Conservation (phyloP, 164 flowering plant genomes). For the grape (Vitis vinifera) region DNA sequence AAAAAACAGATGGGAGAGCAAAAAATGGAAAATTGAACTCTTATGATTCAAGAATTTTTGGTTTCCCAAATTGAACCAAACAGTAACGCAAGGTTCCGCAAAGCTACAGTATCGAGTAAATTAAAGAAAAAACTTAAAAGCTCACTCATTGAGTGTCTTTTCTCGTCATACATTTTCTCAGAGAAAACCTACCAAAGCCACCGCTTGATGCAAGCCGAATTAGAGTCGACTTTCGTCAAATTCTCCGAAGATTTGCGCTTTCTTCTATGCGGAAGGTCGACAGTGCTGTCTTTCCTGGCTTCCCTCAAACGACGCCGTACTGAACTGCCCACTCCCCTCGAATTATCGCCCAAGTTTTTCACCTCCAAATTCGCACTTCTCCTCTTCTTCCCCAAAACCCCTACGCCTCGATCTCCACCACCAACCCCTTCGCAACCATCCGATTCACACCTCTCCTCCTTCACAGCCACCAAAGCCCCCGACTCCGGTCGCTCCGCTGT, state of each 20-base stretch:
- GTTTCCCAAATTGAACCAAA: neutral
- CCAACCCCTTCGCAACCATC: slow-evolving; percentile 2
- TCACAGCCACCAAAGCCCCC: neutral
- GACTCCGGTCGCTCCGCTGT: neutral
- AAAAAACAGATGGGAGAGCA: neutral
- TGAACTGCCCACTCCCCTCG: slow-evolving; percentile 10
- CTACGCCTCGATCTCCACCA: neutral
- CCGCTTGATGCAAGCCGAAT: slow-evolving; percentile 35
- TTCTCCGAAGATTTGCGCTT: slow-evolving; percentile 18
- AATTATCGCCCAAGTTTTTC: slow-evolving; percentile 43
- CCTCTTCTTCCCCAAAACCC: slow-evolving; percentile 19
- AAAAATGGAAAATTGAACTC: neutral
- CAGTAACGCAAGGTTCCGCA: neutral
- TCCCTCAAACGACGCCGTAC: slow-evolving; percentile 41
- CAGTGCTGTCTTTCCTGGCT: slow-evolving; percentile 9
- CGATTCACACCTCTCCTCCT: slow-evolving; percentile 13
- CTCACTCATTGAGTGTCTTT: neutral
- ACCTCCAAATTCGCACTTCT: slow-evolving; percentile 31
- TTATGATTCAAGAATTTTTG: too few relatives aligned
- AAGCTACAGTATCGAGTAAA: neutral
- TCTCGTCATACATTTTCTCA: neutral
- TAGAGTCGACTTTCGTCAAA: slow-evolving; percentile 17
- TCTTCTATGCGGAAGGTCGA: slow-evolving; percentile 11
- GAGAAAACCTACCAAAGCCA: slow-evolving; percentile 66
- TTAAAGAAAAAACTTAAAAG: neutral